Percentiles rank a stretch among this genome's conserved stretches.
These are phyloP conservation scores for Prototheca stagnorum DNA, from an alignment of 163 green algal genomes.

Conservation along the genomic window DNA sequence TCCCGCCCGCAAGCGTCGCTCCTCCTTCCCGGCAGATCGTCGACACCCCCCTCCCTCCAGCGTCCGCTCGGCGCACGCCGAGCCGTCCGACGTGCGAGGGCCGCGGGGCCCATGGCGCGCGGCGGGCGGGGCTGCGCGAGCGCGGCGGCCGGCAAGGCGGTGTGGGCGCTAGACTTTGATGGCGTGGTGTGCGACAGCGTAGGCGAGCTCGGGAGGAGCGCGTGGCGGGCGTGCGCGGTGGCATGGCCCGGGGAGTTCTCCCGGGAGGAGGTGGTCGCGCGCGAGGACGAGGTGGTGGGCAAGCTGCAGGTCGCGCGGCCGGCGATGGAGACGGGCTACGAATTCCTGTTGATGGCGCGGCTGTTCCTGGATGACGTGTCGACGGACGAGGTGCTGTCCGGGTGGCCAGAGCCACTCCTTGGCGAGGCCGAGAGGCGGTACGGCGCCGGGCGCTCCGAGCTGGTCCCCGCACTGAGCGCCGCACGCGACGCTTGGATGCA, in stretches of 20 bases:
- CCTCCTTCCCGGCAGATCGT: not conserved
- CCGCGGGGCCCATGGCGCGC: not conserved
- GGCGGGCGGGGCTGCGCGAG: not conserved
- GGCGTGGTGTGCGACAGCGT: constrained; percentile 89
- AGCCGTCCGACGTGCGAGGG: not conserved
- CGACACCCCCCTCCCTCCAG: too few species aligned
- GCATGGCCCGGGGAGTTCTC: constrained; percentile 76
- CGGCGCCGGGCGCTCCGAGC: too few species aligned
- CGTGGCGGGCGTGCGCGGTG: constrained; percentile 56
- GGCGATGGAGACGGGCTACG: constrained; percentile 88
- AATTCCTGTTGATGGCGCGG: not conserved
- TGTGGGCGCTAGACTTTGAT: constrained; percentile 89
- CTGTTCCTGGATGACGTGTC: not conserved
- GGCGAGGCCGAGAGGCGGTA: too few species aligned
- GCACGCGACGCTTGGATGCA: constrained; percentile 86
- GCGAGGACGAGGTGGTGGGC: constrained; percentile 55
- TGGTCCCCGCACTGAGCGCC: constrained; percentile 79
- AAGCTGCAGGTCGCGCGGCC: constrained; percentile 70
- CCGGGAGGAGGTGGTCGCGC: constrained; percentile 20
- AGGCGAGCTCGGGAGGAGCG: constrained; percentile 75
- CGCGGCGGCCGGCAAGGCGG: constrained; percentile 8
- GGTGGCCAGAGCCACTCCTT: not conserved
- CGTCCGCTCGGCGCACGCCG: too few species aligned
- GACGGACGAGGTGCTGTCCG: too few species aligned
- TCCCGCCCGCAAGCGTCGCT: not conserved